phyloP scores from a whole-genome alignment of 257 asterid species.

The Solanum ahanhuiri region DNA sequence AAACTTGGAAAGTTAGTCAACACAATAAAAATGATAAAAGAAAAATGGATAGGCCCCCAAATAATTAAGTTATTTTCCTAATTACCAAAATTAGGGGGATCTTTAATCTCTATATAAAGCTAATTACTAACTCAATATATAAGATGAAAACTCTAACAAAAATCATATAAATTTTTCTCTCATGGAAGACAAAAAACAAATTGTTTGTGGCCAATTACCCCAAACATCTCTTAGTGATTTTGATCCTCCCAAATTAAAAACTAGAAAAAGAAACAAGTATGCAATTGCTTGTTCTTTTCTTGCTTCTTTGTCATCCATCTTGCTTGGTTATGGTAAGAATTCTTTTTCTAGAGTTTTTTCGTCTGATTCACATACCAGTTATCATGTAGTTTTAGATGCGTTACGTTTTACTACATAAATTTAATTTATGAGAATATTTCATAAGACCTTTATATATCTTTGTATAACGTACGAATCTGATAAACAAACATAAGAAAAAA shows the following conservation, averaged over 20 bases:
- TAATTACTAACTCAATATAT: background rate
- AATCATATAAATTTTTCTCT: background rate
- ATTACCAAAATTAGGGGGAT: background rate
- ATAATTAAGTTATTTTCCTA: background rate
- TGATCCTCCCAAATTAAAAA: slow-evolving; percentile 17
- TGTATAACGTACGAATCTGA: background rate
- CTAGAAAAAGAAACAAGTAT: slow-evolving; percentile 18
- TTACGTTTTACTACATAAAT: background rate
- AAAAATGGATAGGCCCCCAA: background rate
- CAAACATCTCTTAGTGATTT: background rate
- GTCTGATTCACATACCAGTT: background rate
- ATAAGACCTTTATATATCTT: background rate
- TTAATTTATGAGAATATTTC: background rate
- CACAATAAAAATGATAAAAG: background rate
- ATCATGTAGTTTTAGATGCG: background rate
- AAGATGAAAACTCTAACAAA: background rate
- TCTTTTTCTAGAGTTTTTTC: background rate
- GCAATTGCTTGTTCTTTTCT: slow-evolving; percentile 26
- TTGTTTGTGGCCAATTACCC: background rate
- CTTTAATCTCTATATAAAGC: background rate
- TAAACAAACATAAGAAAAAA: background rate
- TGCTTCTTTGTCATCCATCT: slow-evolving; percentile 32
- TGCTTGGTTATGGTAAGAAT: slow-evolving; percentile 32
- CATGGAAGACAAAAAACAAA: slow-evolving; percentile 11
- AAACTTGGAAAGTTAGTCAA: background rate